These are phyloP conservation scores for Candida andamanensis DNA, from an alignment of 805 yeast species.

Conservation along the genomic window DNA sequence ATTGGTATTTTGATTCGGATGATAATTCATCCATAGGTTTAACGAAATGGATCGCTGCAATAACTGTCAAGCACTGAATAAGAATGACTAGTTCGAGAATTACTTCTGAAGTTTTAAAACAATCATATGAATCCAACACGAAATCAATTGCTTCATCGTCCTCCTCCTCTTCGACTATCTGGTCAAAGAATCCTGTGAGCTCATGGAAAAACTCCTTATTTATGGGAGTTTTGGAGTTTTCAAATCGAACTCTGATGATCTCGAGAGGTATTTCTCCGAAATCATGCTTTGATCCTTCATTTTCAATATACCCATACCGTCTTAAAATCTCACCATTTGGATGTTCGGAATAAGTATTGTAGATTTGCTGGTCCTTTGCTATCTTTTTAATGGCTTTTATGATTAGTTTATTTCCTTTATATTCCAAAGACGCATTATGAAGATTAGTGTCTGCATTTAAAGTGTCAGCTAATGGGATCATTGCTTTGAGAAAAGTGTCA, in stretches of 20 bases:
- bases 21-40: conserved; percentile 15
- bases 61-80: conserved; percentile 45
- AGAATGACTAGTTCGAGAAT: conserved; percentile 54
- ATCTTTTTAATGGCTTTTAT: conserved; percentile 70
- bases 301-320: conserved; percentile 87
- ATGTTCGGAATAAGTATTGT: conserved; percentile 84
- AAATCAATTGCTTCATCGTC: conserved; percentile 39
- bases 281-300: conserved; percentile 65
- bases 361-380: conserved; percentile 64
- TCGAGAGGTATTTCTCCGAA: conserved; percentile 67
- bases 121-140: conserved; percentile 56
- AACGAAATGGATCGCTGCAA: conserved; percentile 20
- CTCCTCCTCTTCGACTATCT: conserved; percentile 24
- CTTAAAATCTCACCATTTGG: conserved; percentile 89
- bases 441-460: conserved; percentile 77
- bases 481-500: conserved; percentile 56
- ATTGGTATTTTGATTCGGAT: conserved; percentile 18
- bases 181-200: conserved; percentile 24
- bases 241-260: conserved; percentile 35
- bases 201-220: conserved; percentile 27
- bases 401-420: conserved; percentile 45
- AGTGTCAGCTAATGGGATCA: conserved; percentile 93
- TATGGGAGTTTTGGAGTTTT: conserved; percentile 4
- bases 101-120: conserved; percentile 53
- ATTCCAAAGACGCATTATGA: conserved; percentile 69